phyloP scores from a whole-genome alignment of 371 early-diverging fungal genomes.

The Mucor piriformis region DNA sequence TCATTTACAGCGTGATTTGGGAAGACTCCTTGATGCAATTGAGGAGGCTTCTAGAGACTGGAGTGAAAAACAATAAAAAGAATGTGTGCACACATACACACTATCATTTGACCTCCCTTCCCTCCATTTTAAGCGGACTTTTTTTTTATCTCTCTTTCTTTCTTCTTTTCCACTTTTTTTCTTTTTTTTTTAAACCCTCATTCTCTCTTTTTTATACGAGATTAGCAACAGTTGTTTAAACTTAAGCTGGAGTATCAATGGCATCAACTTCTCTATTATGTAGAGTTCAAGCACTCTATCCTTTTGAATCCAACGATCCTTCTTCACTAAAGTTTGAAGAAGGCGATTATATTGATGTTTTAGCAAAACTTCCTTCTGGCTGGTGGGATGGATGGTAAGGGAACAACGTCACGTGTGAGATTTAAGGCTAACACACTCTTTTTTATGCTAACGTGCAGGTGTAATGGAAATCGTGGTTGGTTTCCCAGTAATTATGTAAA shows the following conservation, averaged over 20 bases:
- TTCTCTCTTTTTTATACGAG: not conserved
- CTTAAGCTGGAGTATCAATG: not conserved
- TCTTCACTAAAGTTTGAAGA: slow-evolving; percentile 67
- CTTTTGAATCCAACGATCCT: slow-evolving; percentile 76
- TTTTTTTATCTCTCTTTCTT: slow-evolving; percentile 4
- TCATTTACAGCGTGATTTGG: slow-evolving; percentile 52
- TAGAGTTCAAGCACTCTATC: slow-evolving; percentile 72
- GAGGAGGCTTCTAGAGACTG: slow-evolving; percentile 42
- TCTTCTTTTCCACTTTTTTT: slow-evolving; percentile 2
- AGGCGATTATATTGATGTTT: slow-evolving; percentile 85
- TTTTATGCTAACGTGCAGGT: slow-evolving; percentile 24
- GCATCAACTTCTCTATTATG: slow-evolving; percentile 22
- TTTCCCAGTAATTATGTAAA: slow-evolving; percentile 84
- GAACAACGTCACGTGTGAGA: no score
- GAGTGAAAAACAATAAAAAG: slow-evolving; percentile 6
- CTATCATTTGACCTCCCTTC: no score
- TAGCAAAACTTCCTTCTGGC: slow-evolving; percentile 80
- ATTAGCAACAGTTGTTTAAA: no score
- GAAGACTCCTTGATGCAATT: slow-evolving; percentile 60
- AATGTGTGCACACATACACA: no score
- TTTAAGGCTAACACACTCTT: no score
- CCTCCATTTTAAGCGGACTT: not conserved
- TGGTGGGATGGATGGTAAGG: slow-evolving; percentile 90
- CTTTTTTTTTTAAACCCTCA: not conserved
- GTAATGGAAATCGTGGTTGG: slow-evolving; percentile 71